phyloP scores from a whole-genome alignment of 2,329 filamentous ascomycete species.

The Trichoderma sp. region DNA sequence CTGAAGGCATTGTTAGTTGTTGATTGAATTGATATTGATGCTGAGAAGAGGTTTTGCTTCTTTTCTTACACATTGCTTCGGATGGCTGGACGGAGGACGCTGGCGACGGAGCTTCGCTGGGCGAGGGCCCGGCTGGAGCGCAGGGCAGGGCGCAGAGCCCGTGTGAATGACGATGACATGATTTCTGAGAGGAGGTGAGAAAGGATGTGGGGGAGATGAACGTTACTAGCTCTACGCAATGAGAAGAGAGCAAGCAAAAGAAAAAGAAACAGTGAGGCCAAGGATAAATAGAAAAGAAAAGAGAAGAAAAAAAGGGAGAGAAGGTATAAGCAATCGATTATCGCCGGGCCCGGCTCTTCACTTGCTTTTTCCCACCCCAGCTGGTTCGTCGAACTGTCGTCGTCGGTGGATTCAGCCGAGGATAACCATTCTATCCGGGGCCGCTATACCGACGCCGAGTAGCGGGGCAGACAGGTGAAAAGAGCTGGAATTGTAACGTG shows the following conservation, averaged over 20 bases:
- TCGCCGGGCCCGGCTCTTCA: neutral
- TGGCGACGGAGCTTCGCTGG: conserved; percentile 28
- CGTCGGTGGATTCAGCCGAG: conserved; percentile 22
- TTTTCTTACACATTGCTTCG: conserved; percentile 30
- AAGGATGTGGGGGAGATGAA: neutral
- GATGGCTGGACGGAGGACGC: conserved; percentile 25
- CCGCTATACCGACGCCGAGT: neutral
- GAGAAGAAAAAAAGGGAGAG: neutral
- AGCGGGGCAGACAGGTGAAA: neutral
- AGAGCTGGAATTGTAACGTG: neutral
- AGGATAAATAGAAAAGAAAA: neutral
- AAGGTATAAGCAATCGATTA: neutral
- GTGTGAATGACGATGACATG: conserved; percentile 47
- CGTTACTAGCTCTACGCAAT: neutral
- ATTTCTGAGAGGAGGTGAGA: neutral
- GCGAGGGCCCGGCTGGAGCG: conserved; percentile 42
- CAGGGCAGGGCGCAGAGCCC: conserved; percentile 51
- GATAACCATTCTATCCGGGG: conserved; percentile 23
- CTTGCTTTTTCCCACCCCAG: neutral
- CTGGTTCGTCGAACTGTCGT: neutral
- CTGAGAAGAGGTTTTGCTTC: neutral
- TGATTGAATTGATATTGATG: neutral
- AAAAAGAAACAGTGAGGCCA: neutral
- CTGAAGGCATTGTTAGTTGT: conserved; percentile 17
- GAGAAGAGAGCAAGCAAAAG: neutral